A percentile compares a stretch with the other conserved stretches of the same genome.
phyloP scores from a whole-genome alignment of 2,329 filamentous ascomycete genomes.

The Colletotrichum viniferum region DNA sequence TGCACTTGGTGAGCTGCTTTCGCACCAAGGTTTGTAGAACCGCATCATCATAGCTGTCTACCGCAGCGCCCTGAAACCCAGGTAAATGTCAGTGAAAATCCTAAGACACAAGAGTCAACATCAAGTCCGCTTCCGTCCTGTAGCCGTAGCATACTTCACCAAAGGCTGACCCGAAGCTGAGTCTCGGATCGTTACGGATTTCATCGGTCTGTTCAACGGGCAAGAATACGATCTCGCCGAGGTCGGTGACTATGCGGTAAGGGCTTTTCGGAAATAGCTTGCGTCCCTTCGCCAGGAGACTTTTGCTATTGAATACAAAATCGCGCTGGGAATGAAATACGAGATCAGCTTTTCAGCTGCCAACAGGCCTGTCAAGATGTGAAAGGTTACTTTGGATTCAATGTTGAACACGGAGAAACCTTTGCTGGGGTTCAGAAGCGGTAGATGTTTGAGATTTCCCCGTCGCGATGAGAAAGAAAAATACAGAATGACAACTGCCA shows the following conservation, averaged over 20 bases:
- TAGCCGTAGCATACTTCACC: neutral
- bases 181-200: neutral
- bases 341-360: neutral
- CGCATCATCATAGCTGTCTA: neutral
- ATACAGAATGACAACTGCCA: neutral
- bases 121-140: fast-evolving
- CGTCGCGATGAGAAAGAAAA: neutral
- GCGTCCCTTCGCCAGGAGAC: neutral
- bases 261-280: neutral
- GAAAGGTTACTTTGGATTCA: neutral
- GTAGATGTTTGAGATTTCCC: neutral
- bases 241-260: neutral
- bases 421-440: neutral
- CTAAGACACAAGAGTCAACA: neutral
- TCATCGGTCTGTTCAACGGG: neutral
- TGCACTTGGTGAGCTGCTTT: neutral
- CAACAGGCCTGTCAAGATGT: neutral
- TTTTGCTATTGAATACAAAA: neutral
- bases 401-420: neutral
- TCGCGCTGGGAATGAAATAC: neutral
- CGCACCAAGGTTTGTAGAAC: neutral
- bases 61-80: neutral
- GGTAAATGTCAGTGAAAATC: neutral
- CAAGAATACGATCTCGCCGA: neutral
- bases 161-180: neutral